Percentiles rank a stretch among this genome's conserved stretches.
Evolutionary conservation across 2,329 filamentous ascomycete species (phyloP).

Genomic region (Ophioceras dolichostomum): DNA sequence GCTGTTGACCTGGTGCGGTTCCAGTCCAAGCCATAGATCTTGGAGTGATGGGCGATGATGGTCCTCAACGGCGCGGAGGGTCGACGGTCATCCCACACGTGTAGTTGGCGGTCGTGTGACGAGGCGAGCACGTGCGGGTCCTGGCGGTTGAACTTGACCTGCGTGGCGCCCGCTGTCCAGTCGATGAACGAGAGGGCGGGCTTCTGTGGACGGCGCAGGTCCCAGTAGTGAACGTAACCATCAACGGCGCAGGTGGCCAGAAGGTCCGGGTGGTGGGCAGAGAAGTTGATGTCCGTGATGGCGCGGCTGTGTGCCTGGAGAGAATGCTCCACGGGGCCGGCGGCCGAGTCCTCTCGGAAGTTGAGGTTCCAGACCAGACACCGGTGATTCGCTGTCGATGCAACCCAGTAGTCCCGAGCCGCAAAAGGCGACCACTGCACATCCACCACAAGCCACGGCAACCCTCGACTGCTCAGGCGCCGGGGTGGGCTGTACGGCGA

Average conservation of each 20-base stretch:
- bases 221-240: constrained; percentile 88
- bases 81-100: constrained; percentile 82
- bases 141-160: constrained; percentile 90
- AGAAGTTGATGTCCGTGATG: constrained; percentile 95
- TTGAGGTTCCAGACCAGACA: constrained; percentile 90
- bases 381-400: constrained; percentile 88
- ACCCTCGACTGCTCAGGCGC: constrained; percentile 67
- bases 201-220: constrained; percentile 60
- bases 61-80: constrained; percentile 68
- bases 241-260: constrained; percentile 87
- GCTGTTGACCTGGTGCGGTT: constrained; percentile 62
- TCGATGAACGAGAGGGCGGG: constrained; percentile 77
- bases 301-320: constrained; percentile 72
- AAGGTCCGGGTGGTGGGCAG: constrained; percentile 79
- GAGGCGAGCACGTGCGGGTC: constrained; percentile 81
- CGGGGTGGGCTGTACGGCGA: constrained; percentile 79
- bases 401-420: constrained; percentile 80
- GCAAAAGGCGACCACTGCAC: constrained; percentile 96
- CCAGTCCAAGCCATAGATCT: constrained; percentile 95
- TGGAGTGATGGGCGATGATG: constrained; percentile 79
- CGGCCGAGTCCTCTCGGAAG: constrained; percentile 58
- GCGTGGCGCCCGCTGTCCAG: constrained; percentile 87
- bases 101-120: constrained; percentile 75
- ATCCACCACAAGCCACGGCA: constrained; percentile 90
- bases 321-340: constrained; percentile 70